Evolutionary conservation across 495 filamentous ascomycete species (phyloP).

Genomic region (Poronia punctata): DNA sequence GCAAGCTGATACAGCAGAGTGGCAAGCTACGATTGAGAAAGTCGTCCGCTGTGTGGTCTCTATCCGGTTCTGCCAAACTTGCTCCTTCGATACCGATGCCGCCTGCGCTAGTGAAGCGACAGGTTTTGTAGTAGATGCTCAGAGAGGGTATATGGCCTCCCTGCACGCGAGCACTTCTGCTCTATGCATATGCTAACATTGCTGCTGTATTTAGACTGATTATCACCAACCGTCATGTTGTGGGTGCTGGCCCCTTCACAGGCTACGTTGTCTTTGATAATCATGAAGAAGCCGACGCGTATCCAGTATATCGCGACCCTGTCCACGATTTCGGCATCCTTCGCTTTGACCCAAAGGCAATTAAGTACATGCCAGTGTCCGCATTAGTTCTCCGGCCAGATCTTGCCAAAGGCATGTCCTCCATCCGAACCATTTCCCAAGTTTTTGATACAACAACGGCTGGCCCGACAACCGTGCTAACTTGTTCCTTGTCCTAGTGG

Average conservation of each 20-base stretch:
- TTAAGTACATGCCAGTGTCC: slow-evolving; percentile 90
- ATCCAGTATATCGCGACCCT: slow-evolving; percentile 96
- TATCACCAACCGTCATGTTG: slow-evolving; percentile 86
- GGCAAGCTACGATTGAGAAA: slow-evolving; percentile 91
- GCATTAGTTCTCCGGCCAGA: slow-evolving; percentile 81
- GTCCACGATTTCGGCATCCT: slow-evolving; percentile 98
- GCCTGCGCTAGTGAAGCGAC: slow-evolving; percentile 93
- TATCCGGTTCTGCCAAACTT: slow-evolving; percentile 98
- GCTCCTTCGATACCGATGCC: slow-evolving; percentile 92
- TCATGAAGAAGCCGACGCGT: slow-evolving; percentile 93
- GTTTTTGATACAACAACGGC: slow-evolving; percentile 7
- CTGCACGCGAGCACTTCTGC: background rate
- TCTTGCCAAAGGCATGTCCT: slow-evolving; percentile 51
- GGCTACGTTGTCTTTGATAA: slow-evolving; percentile 98
- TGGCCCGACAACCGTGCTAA: too few relatives aligned
- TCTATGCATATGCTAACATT: slow-evolving; percentile 32
- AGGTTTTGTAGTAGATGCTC: slow-evolving; percentile 95
- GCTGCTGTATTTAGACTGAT: slow-evolving; percentile 48
- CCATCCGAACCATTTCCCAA: background rate
- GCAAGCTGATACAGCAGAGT: slow-evolving; percentile 82
- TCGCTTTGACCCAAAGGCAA: slow-evolving; percentile 86
- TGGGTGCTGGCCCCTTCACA: slow-evolving; percentile 95
- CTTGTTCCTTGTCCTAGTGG: slow-evolving; percentile 53
- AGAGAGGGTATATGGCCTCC: slow-evolving; percentile 60
- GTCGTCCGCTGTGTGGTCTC: slow-evolving; percentile 92